Evolutionary conservation across 2,329 filamentous ascomycete genomes (phyloP).

Genomic region (Parafenestella ontariensis): DNA sequence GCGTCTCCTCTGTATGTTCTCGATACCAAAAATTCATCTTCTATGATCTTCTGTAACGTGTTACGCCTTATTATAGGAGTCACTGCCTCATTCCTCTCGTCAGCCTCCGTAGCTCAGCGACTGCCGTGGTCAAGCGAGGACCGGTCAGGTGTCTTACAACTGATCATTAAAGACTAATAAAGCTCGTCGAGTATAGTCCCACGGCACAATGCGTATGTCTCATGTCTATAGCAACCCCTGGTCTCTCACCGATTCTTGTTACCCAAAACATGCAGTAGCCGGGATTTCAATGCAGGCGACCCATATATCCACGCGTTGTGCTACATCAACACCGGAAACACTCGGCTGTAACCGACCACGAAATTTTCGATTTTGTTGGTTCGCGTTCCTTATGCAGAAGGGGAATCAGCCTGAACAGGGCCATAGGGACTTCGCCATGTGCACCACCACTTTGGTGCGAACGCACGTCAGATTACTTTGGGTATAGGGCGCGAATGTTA

Average conservation of each 20-base stretch:
- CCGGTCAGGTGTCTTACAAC: neutral
- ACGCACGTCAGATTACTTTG: neutral
- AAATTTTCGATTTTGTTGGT: neutral
- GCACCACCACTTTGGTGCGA: neutral
- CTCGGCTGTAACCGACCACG: conserved; percentile 1
- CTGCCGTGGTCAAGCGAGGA: neutral
- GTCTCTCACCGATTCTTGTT: neutral
- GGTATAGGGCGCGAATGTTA: neutral
- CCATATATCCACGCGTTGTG: conserved; percentile 15
- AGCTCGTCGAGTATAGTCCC: neutral
- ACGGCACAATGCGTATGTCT: neutral
- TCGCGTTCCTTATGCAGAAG: neutral
- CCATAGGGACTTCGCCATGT: neutral
- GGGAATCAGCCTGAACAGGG: neutral
- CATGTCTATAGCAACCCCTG: neutral
- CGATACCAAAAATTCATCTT: conserved; percentile 4
- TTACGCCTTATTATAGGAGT: neutral
- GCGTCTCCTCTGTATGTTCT: neutral
- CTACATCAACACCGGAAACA: conserved; percentile 6
- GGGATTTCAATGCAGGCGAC: neutral
- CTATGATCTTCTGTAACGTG: conserved; percentile 4
- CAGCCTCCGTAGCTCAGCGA: neutral
- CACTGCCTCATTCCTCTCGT: neutral
- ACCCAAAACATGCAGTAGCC: neutral
- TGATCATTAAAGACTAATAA: neutral